A percentile compares a stretch with the other conserved stretches of the same genome.
Evolutionary conservation across 2,329 filamentous ascomycete genomes (phyloP).

Genomic region (Cladophialophora exuberans): DNA sequence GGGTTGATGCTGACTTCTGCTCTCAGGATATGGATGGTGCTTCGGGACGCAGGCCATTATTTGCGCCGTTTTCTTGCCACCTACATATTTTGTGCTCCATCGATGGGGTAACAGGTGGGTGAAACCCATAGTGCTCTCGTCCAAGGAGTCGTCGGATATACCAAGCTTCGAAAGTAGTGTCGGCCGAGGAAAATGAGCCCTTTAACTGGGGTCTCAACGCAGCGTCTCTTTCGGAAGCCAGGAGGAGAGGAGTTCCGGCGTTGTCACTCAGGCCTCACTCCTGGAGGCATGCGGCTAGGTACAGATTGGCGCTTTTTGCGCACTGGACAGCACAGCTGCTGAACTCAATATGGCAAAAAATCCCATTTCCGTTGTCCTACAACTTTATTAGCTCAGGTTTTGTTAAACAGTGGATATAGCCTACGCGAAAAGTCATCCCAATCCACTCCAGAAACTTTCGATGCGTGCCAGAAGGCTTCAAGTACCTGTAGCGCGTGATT

Average conservation of each 20-base stretch:
- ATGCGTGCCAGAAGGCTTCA: slow-evolving; percentile 9
- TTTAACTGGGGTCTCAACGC: not conserved
- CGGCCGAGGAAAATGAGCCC: not conserved
- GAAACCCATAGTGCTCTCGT: slow-evolving; percentile 12
- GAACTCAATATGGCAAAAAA: slow-evolving; percentile 8
- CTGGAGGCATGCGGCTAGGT: too few species aligned
- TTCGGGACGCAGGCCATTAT: slow-evolving; percentile 19
- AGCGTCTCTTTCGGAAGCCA: not conserved
- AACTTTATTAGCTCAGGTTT: not conserved
- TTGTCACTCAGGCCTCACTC: not conserved
- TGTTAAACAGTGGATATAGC: not conserved
- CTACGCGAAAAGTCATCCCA: slow-evolving; percentile 13
- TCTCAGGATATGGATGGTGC: slow-evolving; percentile 13
- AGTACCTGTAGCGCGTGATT: slow-evolving; percentile 11
- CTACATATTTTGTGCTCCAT: slow-evolving; percentile 11
- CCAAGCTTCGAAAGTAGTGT: not conserved
- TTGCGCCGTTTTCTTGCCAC: slow-evolving; percentile 3
- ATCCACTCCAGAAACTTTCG: not conserved
- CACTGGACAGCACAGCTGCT: not conserved
- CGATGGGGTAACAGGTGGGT: slow-evolving; percentile 6
- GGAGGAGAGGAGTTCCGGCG: not conserved
- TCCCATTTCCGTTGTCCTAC: slow-evolving; percentile 11
- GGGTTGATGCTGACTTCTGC: not conserved
- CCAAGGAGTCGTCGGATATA: not conserved
- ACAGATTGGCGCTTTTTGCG: not conserved